Conservation (phyloP, 2,329 filamentous ascomycete genomes). For the Botryotinia convoluta region DNA sequence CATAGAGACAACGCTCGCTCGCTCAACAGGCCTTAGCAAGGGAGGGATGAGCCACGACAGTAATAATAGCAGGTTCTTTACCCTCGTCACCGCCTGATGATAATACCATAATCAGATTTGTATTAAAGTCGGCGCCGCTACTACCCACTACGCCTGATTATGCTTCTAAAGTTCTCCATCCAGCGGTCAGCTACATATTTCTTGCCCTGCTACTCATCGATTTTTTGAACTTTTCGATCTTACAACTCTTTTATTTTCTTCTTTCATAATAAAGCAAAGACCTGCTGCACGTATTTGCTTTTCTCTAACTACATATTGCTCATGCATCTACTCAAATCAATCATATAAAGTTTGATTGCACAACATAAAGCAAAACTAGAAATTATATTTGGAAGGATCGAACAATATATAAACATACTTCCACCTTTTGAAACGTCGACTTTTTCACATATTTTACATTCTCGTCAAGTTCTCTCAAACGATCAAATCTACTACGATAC, state of each 20-base stretch:
- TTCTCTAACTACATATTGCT: conserved; percentile 3
- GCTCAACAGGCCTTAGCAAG: conserved; percentile 18
- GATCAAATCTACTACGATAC: not conserved
- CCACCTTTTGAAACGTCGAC: not conserved
- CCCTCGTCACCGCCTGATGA: conserved; percentile 18
- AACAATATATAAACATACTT: conserved; percentile 15
- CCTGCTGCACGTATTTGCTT: conserved; percentile 15
- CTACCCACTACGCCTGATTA: conserved; percentile 8
- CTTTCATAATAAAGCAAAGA: conserved; percentile 8
- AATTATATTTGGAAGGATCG: conserved; percentile 1
- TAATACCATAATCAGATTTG: not conserved
- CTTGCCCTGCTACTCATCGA: conserved; percentile 13
- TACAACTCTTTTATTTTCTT: conserved; percentile 10
- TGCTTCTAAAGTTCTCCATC: conserved; percentile 13
- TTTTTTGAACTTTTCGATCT: not conserved
- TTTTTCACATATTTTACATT: not conserved
- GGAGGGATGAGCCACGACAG: conserved; percentile 21
- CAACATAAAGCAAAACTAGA: conserved; percentile 13
- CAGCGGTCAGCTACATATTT: conserved; percentile 22
- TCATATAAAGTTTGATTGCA: conserved; percentile 21
- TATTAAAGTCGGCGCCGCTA: conserved; percentile 18
- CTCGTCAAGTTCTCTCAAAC: not conserved
- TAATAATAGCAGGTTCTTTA: conserved; percentile 15
- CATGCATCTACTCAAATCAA: conserved; percentile 14
- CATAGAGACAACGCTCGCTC: conserved; percentile 21